Conservation (phyloP, 257 asterid species). For the Capsicum pubescens region DNA sequence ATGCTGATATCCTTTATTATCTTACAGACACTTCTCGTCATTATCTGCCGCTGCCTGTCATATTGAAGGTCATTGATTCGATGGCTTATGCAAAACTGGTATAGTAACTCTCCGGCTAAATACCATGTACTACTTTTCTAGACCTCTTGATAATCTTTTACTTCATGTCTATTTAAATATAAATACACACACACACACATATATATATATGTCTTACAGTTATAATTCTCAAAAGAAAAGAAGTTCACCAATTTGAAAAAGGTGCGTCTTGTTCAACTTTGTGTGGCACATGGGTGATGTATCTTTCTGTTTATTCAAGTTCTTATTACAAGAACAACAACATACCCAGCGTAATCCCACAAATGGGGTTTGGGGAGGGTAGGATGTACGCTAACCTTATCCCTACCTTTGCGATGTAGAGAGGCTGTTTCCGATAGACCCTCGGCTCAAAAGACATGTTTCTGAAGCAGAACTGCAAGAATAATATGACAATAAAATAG, state of each 20-base stretch:
- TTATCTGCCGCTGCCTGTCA: conserved; percentile 69
- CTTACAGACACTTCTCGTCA: conserved; percentile 89
- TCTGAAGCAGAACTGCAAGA: not conserved
- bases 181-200: no score
- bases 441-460: not conserved
- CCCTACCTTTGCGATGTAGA: no score
- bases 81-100: conserved; percentile 95
- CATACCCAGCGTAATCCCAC: no score
- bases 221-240: no score
- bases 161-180: no score
- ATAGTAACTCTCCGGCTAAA: conserved; percentile 30
- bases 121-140: not conserved
- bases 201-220: no score
- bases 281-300: not conserved
- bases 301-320: not conserved
- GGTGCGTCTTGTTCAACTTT: not conserved
- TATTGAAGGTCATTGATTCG: conserved; percentile 94
- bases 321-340: not conserved
- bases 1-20: conserved; percentile 19
- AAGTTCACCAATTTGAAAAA: no score
- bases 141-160: no score
- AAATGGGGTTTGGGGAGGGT: no score
- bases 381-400: no score
- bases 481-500: not conserved
- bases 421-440: not conserved